Evolutionary conservation across 2,329 filamentous ascomycete species (phyloP), one percentile per base, ranked within the genome.

Genomic region (Fusarium sp.): DNA sequence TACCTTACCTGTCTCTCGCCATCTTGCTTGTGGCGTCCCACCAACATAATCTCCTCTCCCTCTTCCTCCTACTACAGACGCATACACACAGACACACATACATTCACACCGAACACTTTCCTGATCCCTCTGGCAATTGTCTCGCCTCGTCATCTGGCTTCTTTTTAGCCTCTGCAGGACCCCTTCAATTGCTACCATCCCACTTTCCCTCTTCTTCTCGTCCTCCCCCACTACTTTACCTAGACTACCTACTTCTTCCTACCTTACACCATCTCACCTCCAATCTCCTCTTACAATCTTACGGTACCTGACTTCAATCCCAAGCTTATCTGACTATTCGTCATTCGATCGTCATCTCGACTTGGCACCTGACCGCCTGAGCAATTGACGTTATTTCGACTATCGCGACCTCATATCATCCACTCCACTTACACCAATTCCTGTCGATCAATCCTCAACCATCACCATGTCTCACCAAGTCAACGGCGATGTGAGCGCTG

Each of bases 401-500:
- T 49, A 49, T 49, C 17, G 17, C 44, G 36, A 44, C 47, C 45
- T 54, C 28, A 31, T 22, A 52, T 31, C 43, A 44, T 13, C n/a
- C 28, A 8, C 13, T 44, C 53, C 46, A 36, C 38, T 57, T 57
- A 44, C 17, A 55, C 59, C 28, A 49, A 59, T 44, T 53, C 43
- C 59, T 34, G 17, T 46, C 68, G 14, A 69, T 50, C 38, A 47
- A 56, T 36, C 46, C 61, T 62, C 60, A 71, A 60, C 81, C 33
- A 56, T 69, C 68, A 74, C 60, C 73, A 82, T 82, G 80, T 74
- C 75, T 53, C 70, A 73, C 57, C 84, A 86, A 73, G 83, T 87
- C 62, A 87, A 87, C 74, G 85, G 85, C 75, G 84, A 87, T 62
- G 76, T 83, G 50, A 79, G 76, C 68, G 80, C 81, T 52, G 78